Evolutionary conservation across 108 stramenopile genomes (phyloP), one percentile per base, ranked within the genome.

Genomic region (Cylindrotheca fusiformis): DNA sequence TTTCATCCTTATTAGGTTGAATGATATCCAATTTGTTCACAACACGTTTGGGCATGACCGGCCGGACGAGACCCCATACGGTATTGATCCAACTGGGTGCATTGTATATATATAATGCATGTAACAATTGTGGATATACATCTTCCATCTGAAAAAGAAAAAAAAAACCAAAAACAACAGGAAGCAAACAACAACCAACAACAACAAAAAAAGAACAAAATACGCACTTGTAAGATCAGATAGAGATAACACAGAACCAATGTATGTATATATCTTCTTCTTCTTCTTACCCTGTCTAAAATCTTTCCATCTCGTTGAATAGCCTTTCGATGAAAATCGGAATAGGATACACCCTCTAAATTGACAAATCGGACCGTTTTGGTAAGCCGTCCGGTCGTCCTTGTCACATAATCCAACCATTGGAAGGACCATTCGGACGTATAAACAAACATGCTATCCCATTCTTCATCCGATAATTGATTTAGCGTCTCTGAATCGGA

Each of bases 101-200:
- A 58, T 72, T 55, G n/a, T 44, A 58, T 30, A 65, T 23, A 29
- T 65, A 50, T 10, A 72, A 10, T 17, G 55, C 45, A 27, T 56
- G 53, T 22, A 72, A n/a, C 27, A 65, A 17, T 58, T 72, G 71
- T 27, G 71, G 71, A 50, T 72, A 72, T n/a, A n/a, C n/a, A n/a
- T n/a, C n/a, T n/a, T n/a, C n/a, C n/a, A n/a, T n/a, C n/a, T n/a
- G n/a, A n/a, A n/a, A n/a, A n/a, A n/a, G n/a, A n/a, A n/a, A n/a
- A n/a, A n/a, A n/a, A n/a, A n/a, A n/a, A n/a, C n/a, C n/a, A n/a
- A n/a, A n/a, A n/a, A n/a, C n/a, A n/a, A n/a, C n/a, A n/a, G n/a
- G n/a, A n/a, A n/a, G n/a, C n/a, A n/a, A n/a, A n/a, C n/a, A n/a
- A n/a, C n/a, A n/a, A n/a, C n/a, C n/a, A n/a, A n/a, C n/a, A n/a